Evolutionary conservation across 176 grass and related monocot genomes (phyloP), one percentile per base, ranked within the genome.

Genomic region (Rhynchospora breviuscula): DNA sequence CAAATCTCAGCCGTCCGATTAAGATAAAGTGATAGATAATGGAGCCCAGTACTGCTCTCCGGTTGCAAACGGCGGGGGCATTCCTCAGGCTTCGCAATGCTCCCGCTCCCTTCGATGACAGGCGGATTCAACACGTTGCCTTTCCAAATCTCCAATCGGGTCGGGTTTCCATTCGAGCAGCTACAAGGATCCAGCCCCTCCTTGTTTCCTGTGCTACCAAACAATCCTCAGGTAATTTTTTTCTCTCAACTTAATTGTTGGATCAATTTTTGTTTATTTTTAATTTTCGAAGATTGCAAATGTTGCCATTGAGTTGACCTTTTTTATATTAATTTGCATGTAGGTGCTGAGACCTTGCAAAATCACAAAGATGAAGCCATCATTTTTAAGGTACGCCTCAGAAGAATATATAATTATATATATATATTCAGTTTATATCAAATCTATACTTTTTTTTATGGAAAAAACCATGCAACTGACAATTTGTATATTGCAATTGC

Each of bases 291-390:
- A 70, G 8, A 14, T 48, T 10, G 68, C 21, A 29, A 18, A 63
- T 17, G 31, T 19, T 47, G 19, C 57, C 84, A 45, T 73, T 59
- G 44, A 22, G 61, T 52, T 85, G 56, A 84, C 7, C 58, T 57
- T 67, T 84, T 82, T 72, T 45, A 21, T 68, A 44, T 85, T 88
- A 19, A 19, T 61, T 78, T 72, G 17, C 4, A 51, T 87, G n/a
- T 65, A 94, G 91, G 88, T 29, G 31, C 81, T 11, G 85, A 88
- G 35, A 91, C 48, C 88, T 89, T 86, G 54, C 92, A 94, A 75
- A 86, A 78, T 57, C 93, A 90, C 19, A 47, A 64, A 83, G 90
- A 97, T 33, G 92, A 92, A 51, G 92, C 90, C 52, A 65, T 94
- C 11, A 76, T 86, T 78, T 81, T 92, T 5, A 97, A 95, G 96